phyloP scores from a whole-genome alignment of 2,329 filamentous ascomycete species.

The Sporothrix globosa region DNA sequence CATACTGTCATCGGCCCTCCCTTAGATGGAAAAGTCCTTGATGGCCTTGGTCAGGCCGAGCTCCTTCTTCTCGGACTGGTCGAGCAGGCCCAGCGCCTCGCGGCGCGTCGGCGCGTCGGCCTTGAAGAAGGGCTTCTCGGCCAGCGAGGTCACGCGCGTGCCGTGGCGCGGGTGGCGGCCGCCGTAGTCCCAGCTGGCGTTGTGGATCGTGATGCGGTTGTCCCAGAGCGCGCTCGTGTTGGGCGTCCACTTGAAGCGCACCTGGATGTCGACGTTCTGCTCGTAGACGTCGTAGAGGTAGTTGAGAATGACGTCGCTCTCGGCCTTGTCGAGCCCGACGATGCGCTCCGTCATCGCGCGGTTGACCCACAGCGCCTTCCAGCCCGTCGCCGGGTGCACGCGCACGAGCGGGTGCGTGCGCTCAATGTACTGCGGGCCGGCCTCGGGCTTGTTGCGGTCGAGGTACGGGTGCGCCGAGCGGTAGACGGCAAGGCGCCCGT shows the following conservation, averaged over 20 bases:
- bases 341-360: slow-evolving; percentile 69
- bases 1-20: too few species aligned
- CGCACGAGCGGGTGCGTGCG: slow-evolving; percentile 69
- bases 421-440: slow-evolving; percentile 68
- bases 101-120: slow-evolving; percentile 66
- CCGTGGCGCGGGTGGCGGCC: slow-evolving; percentile 69
- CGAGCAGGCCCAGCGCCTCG: slow-evolving; percentile 66
- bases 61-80: slow-evolving; percentile 52
- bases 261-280: slow-evolving; percentile 70
- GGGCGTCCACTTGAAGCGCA: slow-evolving; percentile 71
- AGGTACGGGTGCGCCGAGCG: slow-evolving; percentile 68
- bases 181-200: slow-evolving; percentile 74
- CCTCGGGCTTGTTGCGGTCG: slow-evolving; percentile 62
- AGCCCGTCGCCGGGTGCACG: slow-evolving; percentile 70
- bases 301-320: slow-evolving; percentile 68
- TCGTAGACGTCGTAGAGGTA: slow-evolving; percentile 72
- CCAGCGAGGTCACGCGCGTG: slow-evolving; percentile 70
- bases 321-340: slow-evolving; percentile 68
- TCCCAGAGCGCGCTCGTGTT: slow-evolving; percentile 71
- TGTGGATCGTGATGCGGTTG: slow-evolving; percentile 74
- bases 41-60: slow-evolving; percentile 33
- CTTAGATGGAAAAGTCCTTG: slow-evolving; percentile 32
- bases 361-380: slow-evolving; percentile 75
- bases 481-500: slow-evolving; percentile 68
- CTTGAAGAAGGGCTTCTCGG: slow-evolving; percentile 72